Base-by-base conservation (phyloP, 129 eudicot species). In the Cynara cardunculus region DNA sequence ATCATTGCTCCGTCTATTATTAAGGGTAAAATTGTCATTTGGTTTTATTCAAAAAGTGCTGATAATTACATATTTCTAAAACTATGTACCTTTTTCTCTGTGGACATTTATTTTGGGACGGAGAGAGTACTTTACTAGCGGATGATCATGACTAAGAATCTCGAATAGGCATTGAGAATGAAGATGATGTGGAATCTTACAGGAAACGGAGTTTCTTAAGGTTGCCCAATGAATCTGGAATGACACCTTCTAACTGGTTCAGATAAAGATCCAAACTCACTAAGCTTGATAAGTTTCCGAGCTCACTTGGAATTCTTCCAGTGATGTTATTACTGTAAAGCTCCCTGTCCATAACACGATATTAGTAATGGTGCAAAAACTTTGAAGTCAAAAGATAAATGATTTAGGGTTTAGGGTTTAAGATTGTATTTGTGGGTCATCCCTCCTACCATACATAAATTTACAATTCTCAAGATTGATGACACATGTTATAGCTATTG, bases 211-310 rank as follows among this genome's bases (percentile, higher is more conserved):
- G 87, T 69, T 65, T 88, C 82, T 86, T 79, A 76, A 92, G 94
- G 83, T 78, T 84, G 82, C 90, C 84, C 87, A 89, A 78, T 12
- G 97, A 77, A 76, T 72, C 86, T n/a, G 97, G 97, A 76, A 91
- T 88, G 34, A 59, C 83, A 68, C 97, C 97, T 31, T 27, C 80
- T 18, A 91, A 84, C 12, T n/a, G 73, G 78, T 91, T 91, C 71
- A 65, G 22, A 74, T 91, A 89, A 83, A 91, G 97, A 89, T 91
- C 97, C 92, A 91, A 86, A 79, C 90, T 91, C 85, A 89, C 85
- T 84, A 91, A 86, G 44, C 88, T 81, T 66, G 91, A 88, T 73
- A 92, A 86, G 85, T 92, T 86, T 75, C 97, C 97, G 7, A 92
- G 82, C 79, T 91, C 98, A 77, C 5, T n/a, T 28, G 96, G 98